phyloP scores from a whole-genome alignment of 805 yeast species.

The Lipomyces lipofer region DNA sequence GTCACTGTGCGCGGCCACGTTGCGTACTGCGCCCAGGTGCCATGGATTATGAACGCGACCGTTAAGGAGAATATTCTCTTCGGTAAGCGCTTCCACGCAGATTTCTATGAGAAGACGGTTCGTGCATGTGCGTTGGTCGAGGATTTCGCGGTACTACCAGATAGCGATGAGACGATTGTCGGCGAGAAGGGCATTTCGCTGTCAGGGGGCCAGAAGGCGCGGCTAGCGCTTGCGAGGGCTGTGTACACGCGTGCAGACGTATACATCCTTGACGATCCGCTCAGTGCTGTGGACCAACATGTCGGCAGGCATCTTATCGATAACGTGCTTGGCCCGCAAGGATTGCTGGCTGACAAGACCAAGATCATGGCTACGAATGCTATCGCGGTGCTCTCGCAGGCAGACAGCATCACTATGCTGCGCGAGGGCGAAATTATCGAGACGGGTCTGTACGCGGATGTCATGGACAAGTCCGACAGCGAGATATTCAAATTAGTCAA shows the following conservation, averaged over 20 bases:
- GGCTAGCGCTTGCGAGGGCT: conserved; percentile 91
- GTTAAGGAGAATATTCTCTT: conserved; percentile 86
- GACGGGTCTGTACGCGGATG: conserved; percentile 37
- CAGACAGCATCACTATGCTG: conserved; percentile 68
- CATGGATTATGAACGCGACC: conserved; percentile 96
- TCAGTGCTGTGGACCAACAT: conserved; percentile 96
- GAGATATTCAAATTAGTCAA: conserved; percentile 26
- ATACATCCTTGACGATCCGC: conserved; percentile 84
- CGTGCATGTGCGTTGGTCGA: conserved; percentile 83
- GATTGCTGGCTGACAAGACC: conserved; percentile 71
- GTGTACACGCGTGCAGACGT: conserved; percentile 93
- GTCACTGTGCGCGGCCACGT: conserved; percentile 71
- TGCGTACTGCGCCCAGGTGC: conserved; percentile 88
- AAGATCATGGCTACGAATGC: conserved; percentile 84
- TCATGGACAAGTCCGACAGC: conserved; percentile 21
- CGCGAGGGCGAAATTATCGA: conserved; percentile 48
- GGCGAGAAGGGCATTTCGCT: conserved; percentile 96
- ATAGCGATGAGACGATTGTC: conserved; percentile 87
- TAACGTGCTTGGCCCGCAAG: conserved; percentile 78
- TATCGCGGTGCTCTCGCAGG: conserved; percentile 73
- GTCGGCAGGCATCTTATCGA: conserved; percentile 83
- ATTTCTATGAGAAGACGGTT: conserved; percentile 76
- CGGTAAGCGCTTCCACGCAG: conserved; percentile 80
- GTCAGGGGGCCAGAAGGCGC: conserved; percentile 97
- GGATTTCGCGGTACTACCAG: conserved; percentile 76